Evolutionary conservation across 2,329 filamentous ascomycete genomes (phyloP).

Genomic region (Plenodomus lindquistii): DNA sequence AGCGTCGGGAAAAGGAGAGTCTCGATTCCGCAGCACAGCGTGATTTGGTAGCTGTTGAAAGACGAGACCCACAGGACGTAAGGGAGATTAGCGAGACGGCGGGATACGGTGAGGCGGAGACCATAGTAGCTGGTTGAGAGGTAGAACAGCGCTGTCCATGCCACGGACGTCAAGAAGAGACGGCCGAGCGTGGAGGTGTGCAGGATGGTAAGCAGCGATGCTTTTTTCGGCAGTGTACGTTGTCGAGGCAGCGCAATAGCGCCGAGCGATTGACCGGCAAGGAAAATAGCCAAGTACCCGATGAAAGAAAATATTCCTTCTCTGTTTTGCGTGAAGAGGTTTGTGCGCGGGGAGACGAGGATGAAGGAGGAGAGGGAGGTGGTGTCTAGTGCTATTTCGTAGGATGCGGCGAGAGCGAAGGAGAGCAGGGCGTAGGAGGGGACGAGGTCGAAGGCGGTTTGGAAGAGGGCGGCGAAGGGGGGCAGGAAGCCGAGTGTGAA

Average conservation of each 20-base stretch:
- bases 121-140: slow-evolving; percentile 73
- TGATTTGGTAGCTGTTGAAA: slow-evolving; percentile 84
- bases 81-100: slow-evolving; percentile 87
- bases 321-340: slow-evolving; percentile 84
- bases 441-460: slow-evolving; percentile 69
- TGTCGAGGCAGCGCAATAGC: slow-evolving; percentile 72
- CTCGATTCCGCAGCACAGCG: slow-evolving; percentile 78
- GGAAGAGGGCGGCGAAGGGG: slow-evolving; percentile 83
- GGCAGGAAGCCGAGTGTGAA: slow-evolving; percentile 90
- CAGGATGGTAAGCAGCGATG: slow-evolving; percentile 50
- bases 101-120: slow-evolving; percentile 69
- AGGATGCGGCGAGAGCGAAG: slow-evolving; percentile 67
- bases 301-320: slow-evolving; percentile 95
- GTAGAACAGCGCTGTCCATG: slow-evolving; percentile 74
- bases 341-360: slow-evolving; percentile 75
- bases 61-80: slow-evolving; percentile 93
- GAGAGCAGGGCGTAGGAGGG: slow-evolving; percentile 79
- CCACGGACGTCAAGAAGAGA: slow-evolving; percentile 65
- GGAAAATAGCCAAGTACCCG: slow-evolving; percentile 93
- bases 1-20: slow-evolving; percentile 74
- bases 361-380: slow-evolving; percentile 82
- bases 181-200: slow-evolving; percentile 64
- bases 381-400: slow-evolving; percentile 73
- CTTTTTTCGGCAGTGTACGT: slow-evolving; percentile 49
- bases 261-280: slow-evolving; percentile 83